Evolutionary conservation across 1,284 basidiomycete genomes (phyloP).

Genomic region (Austropuccinia psidii): DNA sequence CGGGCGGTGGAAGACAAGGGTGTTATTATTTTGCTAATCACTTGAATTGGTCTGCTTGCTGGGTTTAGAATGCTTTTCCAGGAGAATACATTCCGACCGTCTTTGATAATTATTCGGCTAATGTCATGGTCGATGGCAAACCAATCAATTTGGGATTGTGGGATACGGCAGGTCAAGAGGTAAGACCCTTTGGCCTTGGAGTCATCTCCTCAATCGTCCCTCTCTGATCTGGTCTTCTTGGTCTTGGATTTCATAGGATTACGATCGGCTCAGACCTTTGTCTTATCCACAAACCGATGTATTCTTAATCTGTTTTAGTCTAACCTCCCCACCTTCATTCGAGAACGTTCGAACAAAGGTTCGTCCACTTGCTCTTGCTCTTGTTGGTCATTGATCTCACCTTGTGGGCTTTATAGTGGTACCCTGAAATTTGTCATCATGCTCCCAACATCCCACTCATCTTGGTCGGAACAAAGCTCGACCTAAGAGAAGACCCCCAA

Average conservation of each 20-base stretch:
- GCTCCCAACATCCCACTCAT: conserved; percentile 86
- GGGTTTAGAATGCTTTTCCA: conserved; percentile 25
- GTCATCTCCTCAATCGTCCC: too few relatives aligned
- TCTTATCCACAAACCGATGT: conserved; percentile 99
- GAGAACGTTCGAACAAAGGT: conserved; percentile 98
- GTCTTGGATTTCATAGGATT: conserved; percentile 51
- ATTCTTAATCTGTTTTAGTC: conserved; percentile 73
- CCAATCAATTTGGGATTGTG: conserved; percentile 94
- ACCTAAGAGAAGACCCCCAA: conserved; percentile 85
- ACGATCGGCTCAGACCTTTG: conserved; percentile 92
- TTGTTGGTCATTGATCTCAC: neutral
- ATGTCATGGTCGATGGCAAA: conserved; percentile 98
- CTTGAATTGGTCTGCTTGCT: too few relatives aligned
- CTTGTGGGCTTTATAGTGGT: conserved; percentile 64
- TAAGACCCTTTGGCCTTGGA: conserved; percentile 49
- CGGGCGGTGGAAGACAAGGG: too few relatives aligned
- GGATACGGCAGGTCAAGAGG: conserved; percentile 99
- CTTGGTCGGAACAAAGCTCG: conserved; percentile 94
- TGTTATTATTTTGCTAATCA: too few relatives aligned
- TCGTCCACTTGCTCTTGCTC: conserved; percentile 37
- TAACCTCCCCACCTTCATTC: conserved; percentile 64
- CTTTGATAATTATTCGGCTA: conserved; percentile 82
- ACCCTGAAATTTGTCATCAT: conserved; percentile 92
- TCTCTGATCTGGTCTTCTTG: neutral
- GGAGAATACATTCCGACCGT: conserved; percentile 95